Conservation (phyloP, 1,284 basidiomycete genomes). For the Apiotrichum mycotoxinovorans region DNA sequence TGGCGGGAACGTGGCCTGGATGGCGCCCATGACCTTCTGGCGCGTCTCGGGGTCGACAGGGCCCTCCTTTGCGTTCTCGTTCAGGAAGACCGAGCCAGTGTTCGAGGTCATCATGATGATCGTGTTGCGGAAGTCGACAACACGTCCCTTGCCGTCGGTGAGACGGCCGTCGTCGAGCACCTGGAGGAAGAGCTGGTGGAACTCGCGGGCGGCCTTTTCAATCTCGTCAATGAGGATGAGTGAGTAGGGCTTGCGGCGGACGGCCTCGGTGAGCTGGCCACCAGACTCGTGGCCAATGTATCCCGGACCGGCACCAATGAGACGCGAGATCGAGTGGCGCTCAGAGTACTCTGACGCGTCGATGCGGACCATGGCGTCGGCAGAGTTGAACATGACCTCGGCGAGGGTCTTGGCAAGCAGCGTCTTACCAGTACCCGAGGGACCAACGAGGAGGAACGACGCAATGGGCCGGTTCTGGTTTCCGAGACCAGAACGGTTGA, state of each 20-base stretch:
- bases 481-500: conserved; percentile 57
- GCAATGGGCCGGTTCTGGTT: conserved; percentile 57
- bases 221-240: conserved; percentile 52
- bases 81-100: conserved; percentile 55
- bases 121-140: conserved; percentile 49
- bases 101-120: conserved; percentile 58
- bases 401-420: conserved; percentile 55
- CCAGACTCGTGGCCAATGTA: conserved; percentile 59
- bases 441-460: conserved; percentile 55
- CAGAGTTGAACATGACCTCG: conserved; percentile 56
- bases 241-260: conserved; percentile 53
- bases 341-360: conserved; percentile 56
- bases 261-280: conserved; percentile 55
- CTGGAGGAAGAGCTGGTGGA: conserved; percentile 58
- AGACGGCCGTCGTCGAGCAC: conserved; percentile 58
- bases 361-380: conserved; percentile 58
- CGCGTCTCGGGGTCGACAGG: conserved; percentile 46
- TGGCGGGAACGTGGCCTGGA: conserved; percentile 55
- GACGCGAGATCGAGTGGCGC: conserved; percentile 56
- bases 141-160: conserved; percentile 51
- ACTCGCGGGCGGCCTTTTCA: conserved; percentile 57
- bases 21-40: conserved; percentile 53
- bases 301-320: conserved; percentile 57
- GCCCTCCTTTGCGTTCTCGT: conserved; percentile 53
- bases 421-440: conserved; percentile 58